Evolutionary conservation across 495 filamentous ascomycete species (phyloP).

Genomic region (Lasiosphaeria ovina): DNA sequence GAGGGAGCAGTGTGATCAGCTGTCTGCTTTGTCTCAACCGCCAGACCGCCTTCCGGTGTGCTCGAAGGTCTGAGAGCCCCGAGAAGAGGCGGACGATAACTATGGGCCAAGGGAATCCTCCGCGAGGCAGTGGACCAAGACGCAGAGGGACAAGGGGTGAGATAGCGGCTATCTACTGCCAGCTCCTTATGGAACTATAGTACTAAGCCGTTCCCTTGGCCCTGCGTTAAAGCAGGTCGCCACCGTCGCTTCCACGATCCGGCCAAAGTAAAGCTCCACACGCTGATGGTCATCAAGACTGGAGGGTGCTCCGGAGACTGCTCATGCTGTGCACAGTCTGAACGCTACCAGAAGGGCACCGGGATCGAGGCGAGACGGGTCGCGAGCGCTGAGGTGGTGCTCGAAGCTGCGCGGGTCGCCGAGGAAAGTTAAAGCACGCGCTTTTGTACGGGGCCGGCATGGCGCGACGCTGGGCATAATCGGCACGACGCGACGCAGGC

Average conservation of each 20-base stretch:
- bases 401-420: slow-evolving; percentile 70
- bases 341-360: slow-evolving; percentile 73
- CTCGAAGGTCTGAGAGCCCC: too few relatives aligned
- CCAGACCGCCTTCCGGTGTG: too few relatives aligned
- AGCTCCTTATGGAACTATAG: slow-evolving; percentile 71
- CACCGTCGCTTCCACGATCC: slow-evolving; percentile 82
- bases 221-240: slow-evolving; percentile 53
- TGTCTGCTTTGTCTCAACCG: too few relatives aligned
- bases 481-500: slow-evolving; percentile 71
- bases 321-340: slow-evolving; percentile 84
- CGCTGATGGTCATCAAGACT: slow-evolving; percentile 93
- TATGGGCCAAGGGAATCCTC: slow-evolving; percentile 21
- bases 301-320: slow-evolving; percentile 87
- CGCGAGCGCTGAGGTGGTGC: slow-evolving; percentile 71
- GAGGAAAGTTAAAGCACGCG: slow-evolving; percentile 76
- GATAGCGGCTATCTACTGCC: slow-evolving; percentile 71
- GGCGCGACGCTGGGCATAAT: slow-evolving; percentile 91
- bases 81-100: slow-evolving; percentile 8
- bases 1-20: too few relatives aligned
- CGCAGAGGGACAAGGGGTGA: slow-evolving; percentile 78
- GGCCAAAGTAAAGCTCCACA: slow-evolving; percentile 79
- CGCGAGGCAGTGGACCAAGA: slow-evolving; percentile 56
- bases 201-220: slow-evolving; percentile 58
- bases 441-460: slow-evolving; percentile 91
- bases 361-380: slow-evolving; percentile 76